Evolutionary conservation across 768 basidiomycete species (phyloP).

Genomic region (Gloeostereum incarnatum): DNA sequence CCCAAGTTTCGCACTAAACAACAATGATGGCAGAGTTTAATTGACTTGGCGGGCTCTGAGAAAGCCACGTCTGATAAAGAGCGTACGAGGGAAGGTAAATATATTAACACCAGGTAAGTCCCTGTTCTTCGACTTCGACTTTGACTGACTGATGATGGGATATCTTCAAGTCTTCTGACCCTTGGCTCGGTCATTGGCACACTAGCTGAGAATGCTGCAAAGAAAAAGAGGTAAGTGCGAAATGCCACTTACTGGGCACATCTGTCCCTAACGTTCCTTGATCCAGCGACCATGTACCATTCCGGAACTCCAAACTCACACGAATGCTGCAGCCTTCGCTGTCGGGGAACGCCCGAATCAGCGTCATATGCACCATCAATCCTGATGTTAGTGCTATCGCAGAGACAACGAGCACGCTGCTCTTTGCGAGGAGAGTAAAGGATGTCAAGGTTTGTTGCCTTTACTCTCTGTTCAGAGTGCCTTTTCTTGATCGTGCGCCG

Average conservation of each 20-base stretch:
- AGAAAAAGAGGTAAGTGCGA: slow-evolving; percentile 53
- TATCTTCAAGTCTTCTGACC: slow-evolving; percentile 61
- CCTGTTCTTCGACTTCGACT: neutral
- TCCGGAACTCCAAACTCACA: slow-evolving; percentile 91
- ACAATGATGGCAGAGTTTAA: slow-evolving; percentile 53
- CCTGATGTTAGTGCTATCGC: slow-evolving; percentile 70
- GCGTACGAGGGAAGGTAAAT: slow-evolving; percentile 90
- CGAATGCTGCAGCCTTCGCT: slow-evolving; percentile 92
- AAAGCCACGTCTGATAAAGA: slow-evolving; percentile 95
- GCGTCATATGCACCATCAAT: slow-evolving; percentile 93
- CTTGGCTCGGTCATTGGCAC: slow-evolving; percentile 91
- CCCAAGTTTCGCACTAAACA: neutral
- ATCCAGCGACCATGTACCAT: slow-evolving; percentile 83
- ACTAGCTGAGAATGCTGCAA: slow-evolving; percentile 78
- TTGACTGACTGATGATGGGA: slow-evolving; percentile 5
- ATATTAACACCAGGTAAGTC: slow-evolving; percentile 81
- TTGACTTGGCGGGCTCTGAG: slow-evolving; percentile 95
- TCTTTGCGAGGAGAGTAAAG: slow-evolving; percentile 89
- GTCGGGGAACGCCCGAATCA: slow-evolving; percentile 91
- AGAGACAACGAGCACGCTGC: slow-evolving; percentile 83
- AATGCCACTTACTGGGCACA: too few relatives aligned
- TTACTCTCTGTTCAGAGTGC: neutral
- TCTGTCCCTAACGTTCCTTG: neutral
- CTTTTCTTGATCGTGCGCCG: neutral
- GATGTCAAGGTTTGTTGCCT: slow-evolving; percentile 55